Percentiles rank a stretch among this genome's conserved stretches.
These are phyloP conservation scores for Lyophyllum semitale DNA, from an alignment of 768 basidiomycete genomes.

Conservation along the genomic window DNA sequence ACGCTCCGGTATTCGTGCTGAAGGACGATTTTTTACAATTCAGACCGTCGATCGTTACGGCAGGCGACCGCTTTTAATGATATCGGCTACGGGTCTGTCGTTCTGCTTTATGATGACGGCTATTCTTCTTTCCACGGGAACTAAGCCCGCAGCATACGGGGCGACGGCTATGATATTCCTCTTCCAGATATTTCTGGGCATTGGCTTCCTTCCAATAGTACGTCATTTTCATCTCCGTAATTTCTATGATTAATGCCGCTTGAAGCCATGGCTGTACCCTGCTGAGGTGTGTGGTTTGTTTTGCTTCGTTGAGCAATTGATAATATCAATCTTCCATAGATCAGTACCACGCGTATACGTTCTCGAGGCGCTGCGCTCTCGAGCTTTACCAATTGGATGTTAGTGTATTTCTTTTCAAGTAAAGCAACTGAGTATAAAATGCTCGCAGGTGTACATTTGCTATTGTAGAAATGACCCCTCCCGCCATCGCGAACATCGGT, in stretches of 20 bases:
- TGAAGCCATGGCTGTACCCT: conserved; percentile 35
- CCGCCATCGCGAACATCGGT: conserved; percentile 41
- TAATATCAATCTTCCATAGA: conserved; percentile 16
- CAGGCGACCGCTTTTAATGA: conserved; percentile 37
- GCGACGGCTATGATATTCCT: conserved; percentile 43
- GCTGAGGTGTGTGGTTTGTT: conserved; percentile 23
- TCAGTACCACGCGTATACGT: conserved; percentile 39
- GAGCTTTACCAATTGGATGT: conserved; percentile 35
- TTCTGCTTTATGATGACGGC: conserved; percentile 38
- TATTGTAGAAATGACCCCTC: conserved; percentile 43
- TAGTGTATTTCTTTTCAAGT: neutral
- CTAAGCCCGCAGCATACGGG: conserved; percentile 33
- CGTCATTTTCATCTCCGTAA: conserved; percentile 7
- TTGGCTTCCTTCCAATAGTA: conserved; percentile 41
- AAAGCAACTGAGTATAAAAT: neutral
- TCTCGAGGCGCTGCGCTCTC: conserved; percentile 35
- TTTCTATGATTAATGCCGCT: neutral
- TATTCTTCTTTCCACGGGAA: conserved; percentile 35
- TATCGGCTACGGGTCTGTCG: conserved; percentile 36
- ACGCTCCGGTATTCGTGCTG: neutral
- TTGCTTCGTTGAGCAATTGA: neutral
- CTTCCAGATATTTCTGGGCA: conserved; percentile 42
- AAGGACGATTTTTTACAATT: neutral
- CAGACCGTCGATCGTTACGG: conserved; percentile 43
- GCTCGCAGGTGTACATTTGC: conserved; percentile 33